Evolutionary conservation across 1,284 basidiomycete species (phyloP), one percentile per base, ranked within the genome.

Genomic region (Takashimella koratensis): DNA sequence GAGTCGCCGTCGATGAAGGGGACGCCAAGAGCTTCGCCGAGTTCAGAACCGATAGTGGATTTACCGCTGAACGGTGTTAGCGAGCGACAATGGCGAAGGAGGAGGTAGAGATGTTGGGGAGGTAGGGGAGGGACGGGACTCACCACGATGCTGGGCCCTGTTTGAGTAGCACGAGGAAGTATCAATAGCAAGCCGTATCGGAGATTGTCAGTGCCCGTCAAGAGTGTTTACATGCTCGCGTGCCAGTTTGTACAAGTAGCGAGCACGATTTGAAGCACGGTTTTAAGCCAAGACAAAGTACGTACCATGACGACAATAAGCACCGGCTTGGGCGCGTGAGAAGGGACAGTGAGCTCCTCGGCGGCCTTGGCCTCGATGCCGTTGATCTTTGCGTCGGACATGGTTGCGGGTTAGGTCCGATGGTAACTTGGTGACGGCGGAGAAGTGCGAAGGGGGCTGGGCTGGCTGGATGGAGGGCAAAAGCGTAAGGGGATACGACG

Each of bases 1-100:
- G 88, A 86, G 71, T 97, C 94, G 39, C 88, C 94, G 67, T 97
- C 94, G 57, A 92, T 79, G 76, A 90, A 95, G 0, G 90, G 84
- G 53, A 90, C 65, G 6, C 71, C 71, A 51, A 93, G 79, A 13
- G 79, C 77, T 36, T 76, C 64, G 12, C 87, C 82, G 23, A 95
- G 78, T 3, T 84, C 83, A 3, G 68, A 60, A 0, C 88, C 92
- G 8, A 95, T 80, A 0, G 92, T 95, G 3, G 88, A 88, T 75
- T 96, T 96, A n/a, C 93, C 92, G 42, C 87, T 77, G 58, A 1
- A 30, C 21, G 22, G 49, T n/a, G 42, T 13, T 36, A 52, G 45
- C n/a, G 5, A 24, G 19, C 20, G 51, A 40, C n/a, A n/a, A 20
- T 43, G 10, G 3, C n/a, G n/a, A n/a, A n/a, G n/a, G n/a, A n/a